Evolutionary conservation across 75 land plant species (phyloP).

Genomic region (Picea glauca): DNA sequence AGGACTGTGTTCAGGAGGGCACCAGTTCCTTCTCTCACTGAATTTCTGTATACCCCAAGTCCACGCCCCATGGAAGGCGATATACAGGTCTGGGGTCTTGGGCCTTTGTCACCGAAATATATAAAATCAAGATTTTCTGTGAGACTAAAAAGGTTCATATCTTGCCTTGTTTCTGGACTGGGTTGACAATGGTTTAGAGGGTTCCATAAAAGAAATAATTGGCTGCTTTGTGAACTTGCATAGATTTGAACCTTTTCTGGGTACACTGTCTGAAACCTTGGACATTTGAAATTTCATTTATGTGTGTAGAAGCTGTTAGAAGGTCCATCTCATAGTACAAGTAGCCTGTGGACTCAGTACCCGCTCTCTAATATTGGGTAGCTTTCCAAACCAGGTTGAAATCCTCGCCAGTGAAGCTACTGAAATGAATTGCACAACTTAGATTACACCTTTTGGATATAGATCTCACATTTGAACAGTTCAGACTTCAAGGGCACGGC

Average conservation of each 20-base stretch:
- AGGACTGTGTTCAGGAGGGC: neutral
- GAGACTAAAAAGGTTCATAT: neutral
- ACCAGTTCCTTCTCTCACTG: neutral
- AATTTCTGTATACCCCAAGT: neutral
- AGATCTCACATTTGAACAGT: neutral
- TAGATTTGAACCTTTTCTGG: neutral
- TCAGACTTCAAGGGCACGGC: neutral
- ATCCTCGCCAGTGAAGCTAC: neutral
- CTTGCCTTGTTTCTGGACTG: neutral
- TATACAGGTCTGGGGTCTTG: neutral
- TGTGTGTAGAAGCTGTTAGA: neutral
- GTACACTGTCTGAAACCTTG: neutral
- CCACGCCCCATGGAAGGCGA: neutral
- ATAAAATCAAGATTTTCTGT: neutral
- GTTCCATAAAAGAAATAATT: too few relatives aligned
- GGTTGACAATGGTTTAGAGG: neutral
- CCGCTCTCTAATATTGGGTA: neutral
- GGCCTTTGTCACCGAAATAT: neutral
- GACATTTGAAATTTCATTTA: neutral
- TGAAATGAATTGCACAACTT: neutral
- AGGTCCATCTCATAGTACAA: neutral
- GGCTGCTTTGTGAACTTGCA: neutral
- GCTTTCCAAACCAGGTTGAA: neutral
- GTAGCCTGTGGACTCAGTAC: neutral
- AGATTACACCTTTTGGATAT: neutral